Percentiles rank a stretch among this genome's conserved stretches.
These are phyloP conservation scores for Podaxis sp. DNA, from an alignment of 768 basidiomycete species.

Conservation along the genomic window DNA sequence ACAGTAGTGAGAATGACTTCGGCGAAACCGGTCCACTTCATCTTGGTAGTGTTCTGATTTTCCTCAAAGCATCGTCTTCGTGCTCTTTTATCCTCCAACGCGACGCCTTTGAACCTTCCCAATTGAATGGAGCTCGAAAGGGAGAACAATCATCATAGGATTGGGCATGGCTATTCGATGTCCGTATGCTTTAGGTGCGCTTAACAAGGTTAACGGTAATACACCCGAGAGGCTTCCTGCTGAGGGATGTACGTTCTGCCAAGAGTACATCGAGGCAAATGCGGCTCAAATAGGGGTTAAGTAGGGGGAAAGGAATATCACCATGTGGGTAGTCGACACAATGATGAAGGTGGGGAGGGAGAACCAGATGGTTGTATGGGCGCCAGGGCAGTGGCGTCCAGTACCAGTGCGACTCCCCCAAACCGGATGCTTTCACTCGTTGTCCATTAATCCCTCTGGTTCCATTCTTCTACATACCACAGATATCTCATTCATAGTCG, in stretches of 20 bases:
- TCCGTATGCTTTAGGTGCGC: neutral
- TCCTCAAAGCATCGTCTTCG: neutral
- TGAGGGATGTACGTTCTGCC: neutral
- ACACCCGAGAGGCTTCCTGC: too few species aligned
- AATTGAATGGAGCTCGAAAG: neutral
- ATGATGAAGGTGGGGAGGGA: neutral
- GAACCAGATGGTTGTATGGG: neutral
- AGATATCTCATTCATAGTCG: too few species aligned
- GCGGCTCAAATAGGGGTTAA: neutral
- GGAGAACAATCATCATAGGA: neutral
- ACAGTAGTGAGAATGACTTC: neutral
- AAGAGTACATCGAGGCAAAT: neutral
- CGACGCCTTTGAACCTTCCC: neutral
- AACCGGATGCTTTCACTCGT: neutral
- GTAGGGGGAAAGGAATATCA: neutral
- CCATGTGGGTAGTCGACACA: neutral
- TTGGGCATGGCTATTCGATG: neutral
- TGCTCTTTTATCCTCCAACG: neutral
- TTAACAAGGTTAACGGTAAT: too few species aligned
- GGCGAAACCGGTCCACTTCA: neutral
- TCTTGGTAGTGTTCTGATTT: neutral
- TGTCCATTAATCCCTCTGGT: too few species aligned
- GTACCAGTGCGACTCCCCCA: too few species aligned
- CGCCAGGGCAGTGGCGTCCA: neutral
- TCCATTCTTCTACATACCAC: too few species aligned